phyloP scores from a whole-genome alignment of 768 basidiomycete species.

The Lactifluus hygrophoroides region DNA sequence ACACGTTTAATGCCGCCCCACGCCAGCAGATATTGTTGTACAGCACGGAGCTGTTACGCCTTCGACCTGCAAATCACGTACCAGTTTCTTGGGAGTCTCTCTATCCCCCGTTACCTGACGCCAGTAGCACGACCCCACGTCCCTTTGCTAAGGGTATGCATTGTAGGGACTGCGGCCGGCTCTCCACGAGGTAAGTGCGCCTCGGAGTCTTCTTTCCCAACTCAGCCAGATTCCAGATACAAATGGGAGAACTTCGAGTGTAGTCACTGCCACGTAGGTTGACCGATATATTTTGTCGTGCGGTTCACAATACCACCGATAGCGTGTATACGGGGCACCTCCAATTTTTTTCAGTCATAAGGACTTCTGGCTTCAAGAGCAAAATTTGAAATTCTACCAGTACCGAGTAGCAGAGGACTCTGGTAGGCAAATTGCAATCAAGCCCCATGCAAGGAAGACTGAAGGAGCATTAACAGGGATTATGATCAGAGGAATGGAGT shows the following conservation, averaged over 20 bases:
- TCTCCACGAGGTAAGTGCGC: conserved; percentile 57
- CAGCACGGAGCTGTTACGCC: conserved; percentile 23
- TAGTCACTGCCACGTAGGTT: conserved; percentile 44
- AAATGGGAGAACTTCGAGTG: conserved; percentile 77
- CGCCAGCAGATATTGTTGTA: conserved; percentile 27
- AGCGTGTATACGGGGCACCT: conserved; percentile 14
- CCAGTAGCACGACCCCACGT: conserved; percentile 37
- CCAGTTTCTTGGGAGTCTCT: conserved; percentile 28
- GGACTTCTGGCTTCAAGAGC: conserved; percentile 16
- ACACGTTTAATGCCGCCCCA: conserved; percentile 44
- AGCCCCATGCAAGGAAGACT: neutral
- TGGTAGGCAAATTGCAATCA: conserved; percentile 10
- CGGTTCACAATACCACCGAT: neutral
- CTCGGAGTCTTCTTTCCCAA: neutral
- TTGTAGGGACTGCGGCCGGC: conserved; percentile 57
- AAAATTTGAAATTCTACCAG: conserved; percentile 9
- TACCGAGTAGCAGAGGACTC: conserved; percentile 17
- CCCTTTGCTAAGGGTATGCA: conserved; percentile 60
- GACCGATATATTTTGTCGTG: neutral
- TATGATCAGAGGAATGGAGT: neutral
- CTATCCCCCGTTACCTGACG: conserved; percentile 29
- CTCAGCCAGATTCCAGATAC: conserved; percentile 34
- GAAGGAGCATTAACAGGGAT: conserved; percentile 17
- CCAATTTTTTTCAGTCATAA: conserved; percentile 6
- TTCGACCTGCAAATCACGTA: conserved; percentile 7